These are phyloP conservation scores for Ustilago bromivora DNA, from an alignment of 1,284 basidiomycete genomes.

Conservation along the genomic window DNA sequence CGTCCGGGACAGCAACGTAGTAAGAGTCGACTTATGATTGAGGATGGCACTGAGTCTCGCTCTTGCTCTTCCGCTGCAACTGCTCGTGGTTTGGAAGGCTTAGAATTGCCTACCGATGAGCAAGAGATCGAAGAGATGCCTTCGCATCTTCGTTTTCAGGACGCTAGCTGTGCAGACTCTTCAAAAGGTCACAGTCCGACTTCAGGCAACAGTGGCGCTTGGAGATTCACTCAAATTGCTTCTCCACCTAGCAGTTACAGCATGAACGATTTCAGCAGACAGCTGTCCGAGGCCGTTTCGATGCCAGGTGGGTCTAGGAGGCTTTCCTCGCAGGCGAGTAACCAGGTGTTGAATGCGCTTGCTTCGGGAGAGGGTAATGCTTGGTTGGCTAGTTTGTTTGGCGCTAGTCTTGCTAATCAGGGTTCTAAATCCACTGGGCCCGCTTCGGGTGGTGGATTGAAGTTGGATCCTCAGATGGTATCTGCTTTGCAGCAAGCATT, in stretches of 20 bases:
- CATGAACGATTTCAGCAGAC: slow-evolving; percentile 27
- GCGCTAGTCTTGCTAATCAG: slow-evolving; percentile 42
- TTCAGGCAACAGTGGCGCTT: slow-evolving; percentile 21
- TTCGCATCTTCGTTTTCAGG: slow-evolving; percentile 45
- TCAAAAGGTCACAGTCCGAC: slow-evolving; percentile 29
- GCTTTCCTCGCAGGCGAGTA: slow-evolving; percentile 52
- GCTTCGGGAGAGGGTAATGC: slow-evolving; percentile 57
- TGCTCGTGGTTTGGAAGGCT: slow-evolving; percentile 23
- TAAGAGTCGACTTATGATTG: slow-evolving; percentile 51
- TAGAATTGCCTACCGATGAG: slow-evolving; percentile 42
- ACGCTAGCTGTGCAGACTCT: slow-evolving; percentile 42
- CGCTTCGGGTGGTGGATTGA: slow-evolving; percentile 44
- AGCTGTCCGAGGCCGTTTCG: slow-evolving; percentile 41
- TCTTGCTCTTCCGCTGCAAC: slow-evolving; percentile 13
- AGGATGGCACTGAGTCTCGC: slow-evolving; percentile 21
- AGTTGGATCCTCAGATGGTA: slow-evolving; percentile 61
- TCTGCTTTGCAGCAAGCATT: slow-evolving; percentile 58
- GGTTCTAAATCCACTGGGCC: slow-evolving; percentile 40
- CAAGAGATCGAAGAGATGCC: slow-evolving; percentile 58
- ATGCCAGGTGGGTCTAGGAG: slow-evolving; percentile 52
- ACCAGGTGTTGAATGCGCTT: slow-evolving; percentile 59
- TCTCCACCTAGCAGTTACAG: slow-evolving; percentile 34
- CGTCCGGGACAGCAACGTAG: slow-evolving; percentile 43
- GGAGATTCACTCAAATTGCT: slow-evolving; percentile 42
- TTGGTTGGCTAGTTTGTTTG: slow-evolving; percentile 59